Conservation (phyloP, 108 stramenopile species). For the Seminavis robusta region DNA sequence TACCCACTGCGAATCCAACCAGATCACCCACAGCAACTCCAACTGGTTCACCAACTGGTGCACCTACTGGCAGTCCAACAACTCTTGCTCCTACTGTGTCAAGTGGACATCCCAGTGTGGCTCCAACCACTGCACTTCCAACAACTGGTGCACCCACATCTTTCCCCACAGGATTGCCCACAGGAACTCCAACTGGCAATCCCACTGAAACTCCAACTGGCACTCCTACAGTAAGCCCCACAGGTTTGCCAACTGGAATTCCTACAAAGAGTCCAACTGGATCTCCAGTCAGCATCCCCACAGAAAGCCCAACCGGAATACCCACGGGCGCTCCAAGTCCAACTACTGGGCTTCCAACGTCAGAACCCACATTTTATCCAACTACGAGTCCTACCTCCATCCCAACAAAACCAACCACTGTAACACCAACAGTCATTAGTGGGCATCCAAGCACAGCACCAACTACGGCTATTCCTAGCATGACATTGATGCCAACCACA, state of each 20-base stretch:
- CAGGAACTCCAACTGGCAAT: neutral
- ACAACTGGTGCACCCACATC: neutral
- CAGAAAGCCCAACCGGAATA: neutral
- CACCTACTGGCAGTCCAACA: neutral
- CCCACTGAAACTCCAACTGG: constrained; percentile 1
- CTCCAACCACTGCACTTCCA: neutral
- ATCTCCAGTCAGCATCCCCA: neutral
- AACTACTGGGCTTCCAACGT: constrained; percentile 1
- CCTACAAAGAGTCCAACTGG: neutral
- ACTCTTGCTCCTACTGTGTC: neutral
- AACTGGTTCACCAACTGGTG: neutral
- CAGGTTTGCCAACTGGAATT: neutral
- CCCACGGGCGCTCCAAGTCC: neutral
- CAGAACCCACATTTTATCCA: neutral
- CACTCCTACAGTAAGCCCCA: neutral
- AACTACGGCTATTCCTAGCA: too few relatives aligned
- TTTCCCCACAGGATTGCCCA: neutral
- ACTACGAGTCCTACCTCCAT: neutral
- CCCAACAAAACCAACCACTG: neutral
- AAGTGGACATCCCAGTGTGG: neutral
- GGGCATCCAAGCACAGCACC: too few relatives aligned
- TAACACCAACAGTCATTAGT: neutral
- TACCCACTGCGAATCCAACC: neutral
- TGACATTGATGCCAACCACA: too few relatives aligned
- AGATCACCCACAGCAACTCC: neutral